phyloP scores from a whole-genome alignment of 2,329 filamentous ascomycete genomes.

The Sarocladiaceae sp. region DNA sequence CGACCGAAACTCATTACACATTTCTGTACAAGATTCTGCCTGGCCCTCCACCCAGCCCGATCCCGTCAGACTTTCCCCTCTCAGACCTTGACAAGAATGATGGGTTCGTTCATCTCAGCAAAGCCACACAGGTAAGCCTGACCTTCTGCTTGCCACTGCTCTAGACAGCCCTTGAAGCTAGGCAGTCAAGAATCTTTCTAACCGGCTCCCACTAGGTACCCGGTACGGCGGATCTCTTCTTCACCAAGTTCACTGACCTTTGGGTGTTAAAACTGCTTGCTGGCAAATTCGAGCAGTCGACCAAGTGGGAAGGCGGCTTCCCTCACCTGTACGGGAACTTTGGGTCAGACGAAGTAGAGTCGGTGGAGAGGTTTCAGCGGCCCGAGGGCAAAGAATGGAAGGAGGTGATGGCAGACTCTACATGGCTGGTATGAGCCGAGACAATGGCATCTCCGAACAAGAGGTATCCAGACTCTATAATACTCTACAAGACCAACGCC shows the following conservation, averaged over 20 bases:
- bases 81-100: conserved; percentile 54
- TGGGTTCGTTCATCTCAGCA: conserved; percentile 57
- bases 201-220: conserved; percentile 29
- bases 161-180: not conserved
- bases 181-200: too few relatives aligned
- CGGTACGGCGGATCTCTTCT: conserved; percentile 38
- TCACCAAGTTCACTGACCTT: conserved; percentile 29
- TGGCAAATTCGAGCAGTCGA: conserved; percentile 31
- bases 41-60: conserved; percentile 41
- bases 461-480: too few relatives aligned
- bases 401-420: conserved; percentile 31
- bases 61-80: conserved; percentile 48
- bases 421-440: conserved; percentile 34
- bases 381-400: conserved; percentile 40
- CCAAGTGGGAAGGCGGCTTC: conserved; percentile 53
- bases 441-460: too few relatives aligned
- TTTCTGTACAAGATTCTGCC: conserved; percentile 58
- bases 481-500: too few relatives aligned
- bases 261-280: conserved; percentile 50
- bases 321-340: conserved; percentile 56
- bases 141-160: not conserved
- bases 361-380: conserved; percentile 38
- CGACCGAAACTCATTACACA: conserved; percentile 23
- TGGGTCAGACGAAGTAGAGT: conserved; percentile 44
- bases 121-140: conserved; percentile 42